phyloP scores from a whole-genome alignment of 768 basidiomycete species.

The Sporobolomyces roseus region DNA sequence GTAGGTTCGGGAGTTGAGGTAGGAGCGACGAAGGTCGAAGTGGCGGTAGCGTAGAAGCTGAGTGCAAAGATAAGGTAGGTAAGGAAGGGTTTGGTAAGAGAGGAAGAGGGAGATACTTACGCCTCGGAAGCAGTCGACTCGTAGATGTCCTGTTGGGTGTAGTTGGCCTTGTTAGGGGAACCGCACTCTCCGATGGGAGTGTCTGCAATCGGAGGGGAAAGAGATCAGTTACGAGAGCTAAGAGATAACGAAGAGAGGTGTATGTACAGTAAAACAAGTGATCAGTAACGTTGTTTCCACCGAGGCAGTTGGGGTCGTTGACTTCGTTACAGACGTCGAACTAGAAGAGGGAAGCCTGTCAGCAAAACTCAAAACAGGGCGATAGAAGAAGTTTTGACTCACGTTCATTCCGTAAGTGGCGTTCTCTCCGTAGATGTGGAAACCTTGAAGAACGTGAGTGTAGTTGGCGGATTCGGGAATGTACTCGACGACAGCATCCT shows the following conservation, averaged over 20 bases:
- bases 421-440: constrained; percentile 44
- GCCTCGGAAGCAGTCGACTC: constrained; percentile 13
- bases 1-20: constrained; percentile 14
- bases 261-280: constrained; percentile 28
- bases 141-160: constrained; percentile 16
- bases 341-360: background rate
- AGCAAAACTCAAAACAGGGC: background rate
- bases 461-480: constrained; percentile 43
- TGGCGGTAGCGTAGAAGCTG: constrained; percentile 36
- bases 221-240: background rate
- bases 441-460: constrained; percentile 40
- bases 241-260: background rate
- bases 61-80: too few species aligned
- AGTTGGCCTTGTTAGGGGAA: constrained; percentile 18
- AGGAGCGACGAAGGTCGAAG: constrained; percentile 30
- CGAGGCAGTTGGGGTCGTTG: constrained; percentile 38
- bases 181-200: constrained; percentile 13
- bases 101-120: background rate
- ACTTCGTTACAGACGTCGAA: constrained; percentile 32
- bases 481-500: constrained; percentile 37
- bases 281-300: constrained; percentile 33
- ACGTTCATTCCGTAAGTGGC: constrained; percentile 43
- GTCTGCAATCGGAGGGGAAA: background rate
- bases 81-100: background rate
- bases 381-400: background rate